Conservation (phyloP, 352 stramenopile genomes). For the Globisporangium nodosum region DNA sequence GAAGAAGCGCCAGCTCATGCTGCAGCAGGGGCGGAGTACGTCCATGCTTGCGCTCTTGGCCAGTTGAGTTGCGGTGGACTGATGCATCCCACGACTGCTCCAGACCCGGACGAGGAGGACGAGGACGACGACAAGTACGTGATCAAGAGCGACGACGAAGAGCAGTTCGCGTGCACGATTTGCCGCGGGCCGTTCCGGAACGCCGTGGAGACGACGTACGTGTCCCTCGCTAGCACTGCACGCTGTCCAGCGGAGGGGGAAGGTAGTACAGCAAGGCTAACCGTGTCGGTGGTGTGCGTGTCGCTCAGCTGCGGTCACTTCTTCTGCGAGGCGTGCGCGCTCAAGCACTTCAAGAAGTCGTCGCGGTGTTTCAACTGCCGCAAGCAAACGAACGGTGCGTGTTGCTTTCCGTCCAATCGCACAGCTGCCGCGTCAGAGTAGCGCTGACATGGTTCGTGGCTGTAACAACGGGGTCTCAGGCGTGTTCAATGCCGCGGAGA, state of each 20-base stretch:
- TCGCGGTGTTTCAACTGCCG: constrained; percentile 91
- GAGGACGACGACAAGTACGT: constrained; percentile 64
- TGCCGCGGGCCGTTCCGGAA: constrained; percentile 92
- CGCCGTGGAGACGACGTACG: constrained; percentile 90
- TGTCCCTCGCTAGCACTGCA: background rate
- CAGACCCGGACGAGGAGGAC: constrained; percentile 42
- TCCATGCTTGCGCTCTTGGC: background rate
- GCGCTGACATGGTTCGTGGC: too few relatives aligned
- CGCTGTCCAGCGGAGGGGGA: background rate
- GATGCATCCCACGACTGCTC: background rate
- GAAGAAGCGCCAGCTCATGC: constrained; percentile 78
- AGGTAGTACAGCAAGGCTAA: too few relatives aligned
- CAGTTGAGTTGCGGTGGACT: constrained; percentile 1
- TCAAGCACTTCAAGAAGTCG: constrained; percentile 81
- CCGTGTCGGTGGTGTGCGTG: background rate
- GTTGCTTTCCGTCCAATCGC: background rate
- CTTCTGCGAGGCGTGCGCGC: constrained; percentile 93
- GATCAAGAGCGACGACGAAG: constrained; percentile 56
- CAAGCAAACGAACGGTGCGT: constrained; percentile 89
- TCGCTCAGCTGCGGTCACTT: constrained; percentile 89
- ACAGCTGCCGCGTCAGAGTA: too few relatives aligned
- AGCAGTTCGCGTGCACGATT: constrained; percentile 95
- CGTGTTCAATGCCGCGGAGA: constrained; percentile 88
- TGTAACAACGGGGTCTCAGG: constrained; percentile 16
- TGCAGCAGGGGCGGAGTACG: constrained; percentile 42